Evolutionary conservation across 2,329 filamentous ascomycete species (phyloP), one percentile per base, ranked within the genome.

Genomic region (Penicillium sp.): DNA sequence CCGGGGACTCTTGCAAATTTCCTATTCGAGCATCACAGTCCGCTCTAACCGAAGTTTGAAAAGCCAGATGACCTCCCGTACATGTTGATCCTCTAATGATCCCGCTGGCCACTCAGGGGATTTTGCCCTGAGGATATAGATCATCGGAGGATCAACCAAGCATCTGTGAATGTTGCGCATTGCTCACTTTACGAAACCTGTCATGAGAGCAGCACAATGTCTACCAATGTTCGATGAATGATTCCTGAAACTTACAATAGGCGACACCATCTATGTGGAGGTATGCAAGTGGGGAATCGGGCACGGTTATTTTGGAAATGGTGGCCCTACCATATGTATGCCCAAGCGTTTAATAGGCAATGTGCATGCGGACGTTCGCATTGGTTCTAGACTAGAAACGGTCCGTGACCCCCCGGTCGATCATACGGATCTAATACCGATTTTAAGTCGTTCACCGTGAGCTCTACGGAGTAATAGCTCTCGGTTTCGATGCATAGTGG

Each of bases 371-470:
- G 34, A 31, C 23, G 18, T 44, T 31, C n/a, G 21, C 27, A 54
- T 18, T 37, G 31, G 39, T 35, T 54, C 27, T 40, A 40, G 27
- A 46, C 47, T 40, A 40, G 27, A 46, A 41, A 34, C 21, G 25
- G 40, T 51, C 47, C 52, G 40, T 23, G 34, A 10, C 29, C 45
- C 44, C n/a, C 23, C 23, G 49, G 54, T 18, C 46, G 54, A 56
- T 50, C 54, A 38, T 31, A 37, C 45, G 25, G 50, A 38, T 54
- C 40, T 34, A 13, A 46, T 37, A 15, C 29, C 38, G n/a, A n/a
- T 25, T 27, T 21, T 9, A 13, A 25, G 25, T 38, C 10, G 32
- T 23, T 31, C 23, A 5, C 37, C 18, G 6, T 18, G 27, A 21
- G 6, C n/a, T 15, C 21, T 25, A 41, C 16, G 5, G 27, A 16